phyloP scores from a whole-genome alignment of 495 filamentous ascomycete species.

The Penicillium salamii region DNA sequence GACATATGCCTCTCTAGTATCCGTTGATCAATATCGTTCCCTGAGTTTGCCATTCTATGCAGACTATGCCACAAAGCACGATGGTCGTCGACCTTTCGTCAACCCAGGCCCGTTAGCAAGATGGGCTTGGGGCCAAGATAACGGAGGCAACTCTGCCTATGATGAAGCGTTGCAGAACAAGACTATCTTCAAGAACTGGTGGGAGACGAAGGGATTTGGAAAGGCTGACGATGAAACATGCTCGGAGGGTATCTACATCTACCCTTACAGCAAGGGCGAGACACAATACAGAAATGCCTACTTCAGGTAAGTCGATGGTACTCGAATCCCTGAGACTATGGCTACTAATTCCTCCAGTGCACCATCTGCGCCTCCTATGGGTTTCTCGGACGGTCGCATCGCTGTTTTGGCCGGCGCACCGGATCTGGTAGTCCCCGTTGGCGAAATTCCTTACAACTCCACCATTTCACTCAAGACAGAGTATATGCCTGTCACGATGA shows the following conservation, averaged over 20 bases:
- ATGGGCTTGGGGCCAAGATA: conserved; percentile 53
- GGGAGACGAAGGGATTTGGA: conserved; percentile 41
- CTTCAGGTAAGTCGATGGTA: not conserved
- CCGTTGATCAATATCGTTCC: conserved; percentile 48
- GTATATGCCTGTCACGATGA: conserved; percentile 56
- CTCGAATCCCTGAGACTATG: not conserved
- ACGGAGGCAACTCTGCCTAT: conserved; percentile 32
- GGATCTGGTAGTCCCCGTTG: conserved; percentile 58
- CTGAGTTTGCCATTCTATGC: conserved; percentile 50
- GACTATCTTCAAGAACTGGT: conserved; percentile 54
- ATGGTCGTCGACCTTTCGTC: conserved; percentile 50
- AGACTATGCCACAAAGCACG: conserved; percentile 48
- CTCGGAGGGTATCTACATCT: conserved; percentile 40
- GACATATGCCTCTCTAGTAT: conserved; percentile 51
- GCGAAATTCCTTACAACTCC: conserved; percentile 50
- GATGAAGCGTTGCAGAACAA: conserved; percentile 42
- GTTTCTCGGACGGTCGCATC: conserved; percentile 44
- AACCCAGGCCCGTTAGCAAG: conserved; percentile 53
- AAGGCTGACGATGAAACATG: conserved; percentile 35
- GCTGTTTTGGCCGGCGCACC: conserved; percentile 48
- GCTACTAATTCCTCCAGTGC: conserved; percentile 6
- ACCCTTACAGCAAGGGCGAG: conserved; percentile 21
- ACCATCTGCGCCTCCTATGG: conserved; percentile 29
- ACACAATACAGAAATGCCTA: conserved; percentile 35
- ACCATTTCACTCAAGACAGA: conserved; percentile 53